Evolutionary conservation across 2,329 filamentous ascomycete species (phyloP), one percentile per base, ranked within the genome.

Genomic region (Sporothrix inflata): DNA sequence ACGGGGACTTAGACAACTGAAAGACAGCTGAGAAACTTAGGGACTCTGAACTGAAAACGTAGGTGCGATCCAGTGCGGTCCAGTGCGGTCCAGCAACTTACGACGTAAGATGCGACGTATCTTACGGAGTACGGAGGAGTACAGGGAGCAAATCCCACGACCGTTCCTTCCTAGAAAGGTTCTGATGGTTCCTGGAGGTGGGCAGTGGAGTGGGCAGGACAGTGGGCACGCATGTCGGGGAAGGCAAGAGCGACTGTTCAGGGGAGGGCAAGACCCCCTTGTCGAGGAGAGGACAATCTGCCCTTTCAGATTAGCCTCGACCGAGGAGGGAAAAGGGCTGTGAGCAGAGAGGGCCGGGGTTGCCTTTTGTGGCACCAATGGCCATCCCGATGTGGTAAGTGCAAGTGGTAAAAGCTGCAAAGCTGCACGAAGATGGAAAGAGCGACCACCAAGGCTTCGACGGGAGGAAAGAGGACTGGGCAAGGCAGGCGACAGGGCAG

Each of bases 341-440:
- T 30, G 24, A 5, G 42, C 55, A 45, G n/a, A 14, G 61, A 24
- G 11, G 60, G 42, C 40, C 40, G 11, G 61, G 21, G 42, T 42
- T 19, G 21, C 9, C 5, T 21, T 21, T 51, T 51, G 19, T 68
- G 47, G 49, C 34, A 69, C 66, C n/a, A 55, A 38, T 11, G 19
- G 34, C n/a, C 21, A 34, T 67, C 70, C 70, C 40, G 47, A 49
- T 57, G 51, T 16, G 61, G 60, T 30, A 71, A 71, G 70, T 51
- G 57, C 57, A 45, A 51, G 19, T 49, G 27, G 63, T 30, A 49
- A 42, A 16, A 30, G 24, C 47, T 67, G 65, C 47, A 68, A 24
- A 45, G 38, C n/a, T 49, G 24, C 14, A 30, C 27, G 24, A 51
- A 38, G 60, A 65, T 65, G 66, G 66, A 69, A 69, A 55, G 49